A percentile compares a stretch with the other conserved stretches of the same genome.
Evolutionary conservation across 1,139 yeast genomes (phyloP).

Genomic region (Sugiyamaella xylanicola): DNA sequence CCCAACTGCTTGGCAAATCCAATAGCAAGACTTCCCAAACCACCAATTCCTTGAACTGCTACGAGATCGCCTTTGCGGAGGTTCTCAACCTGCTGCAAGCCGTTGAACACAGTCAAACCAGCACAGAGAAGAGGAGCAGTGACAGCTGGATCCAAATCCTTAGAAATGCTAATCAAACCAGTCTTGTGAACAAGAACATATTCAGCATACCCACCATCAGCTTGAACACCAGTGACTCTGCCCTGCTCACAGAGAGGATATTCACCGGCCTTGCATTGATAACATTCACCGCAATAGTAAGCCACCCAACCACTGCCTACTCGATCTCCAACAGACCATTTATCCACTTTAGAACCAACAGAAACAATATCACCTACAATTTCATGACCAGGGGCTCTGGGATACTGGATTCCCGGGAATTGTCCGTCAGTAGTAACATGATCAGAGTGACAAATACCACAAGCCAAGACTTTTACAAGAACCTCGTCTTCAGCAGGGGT

Average conservation of each 20-base stretch:
- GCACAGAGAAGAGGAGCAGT: slow-evolving; percentile 73
- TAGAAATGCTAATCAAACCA: slow-evolving; percentile 60
- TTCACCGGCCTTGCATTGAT: slow-evolving; percentile 47
- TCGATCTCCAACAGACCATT: slow-evolving; percentile 49
- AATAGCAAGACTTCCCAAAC: slow-evolving; percentile 59
- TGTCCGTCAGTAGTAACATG: slow-evolving; percentile 50
- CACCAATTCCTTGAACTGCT: slow-evolving; percentile 58
- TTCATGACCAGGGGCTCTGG: slow-evolving; percentile 54
- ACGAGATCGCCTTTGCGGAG: slow-evolving; percentile 51
- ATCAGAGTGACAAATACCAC: slow-evolving; percentile 69
- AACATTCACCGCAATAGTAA: slow-evolving; percentile 53
- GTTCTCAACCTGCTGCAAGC: slow-evolving; percentile 47
- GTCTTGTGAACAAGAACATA: slow-evolving; percentile 56
- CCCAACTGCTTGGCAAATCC: slow-evolving; percentile 57
- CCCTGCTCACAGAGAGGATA: slow-evolving; percentile 48
- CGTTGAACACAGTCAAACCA: slow-evolving; percentile 64
- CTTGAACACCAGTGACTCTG: slow-evolving; percentile 33
- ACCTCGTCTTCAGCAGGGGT: slow-evolving; percentile 60
- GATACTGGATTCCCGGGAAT: slow-evolving; percentile 43
- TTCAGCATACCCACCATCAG: slow-evolving; percentile 65
- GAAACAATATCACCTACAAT: slow-evolving; percentile 47
- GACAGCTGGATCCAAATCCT: slow-evolving; percentile 46
- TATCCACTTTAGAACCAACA: slow-evolving; percentile 13
- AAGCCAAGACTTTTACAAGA: slow-evolving; percentile 54
- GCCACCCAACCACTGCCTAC: slow-evolving; percentile 65